A percentile compares a stretch with the other conserved stretches of the same genome.
Evolutionary conservation across 2,329 filamentous ascomycete species (phyloP).

Genomic region (Pseudogymnoascus sp.): DNA sequence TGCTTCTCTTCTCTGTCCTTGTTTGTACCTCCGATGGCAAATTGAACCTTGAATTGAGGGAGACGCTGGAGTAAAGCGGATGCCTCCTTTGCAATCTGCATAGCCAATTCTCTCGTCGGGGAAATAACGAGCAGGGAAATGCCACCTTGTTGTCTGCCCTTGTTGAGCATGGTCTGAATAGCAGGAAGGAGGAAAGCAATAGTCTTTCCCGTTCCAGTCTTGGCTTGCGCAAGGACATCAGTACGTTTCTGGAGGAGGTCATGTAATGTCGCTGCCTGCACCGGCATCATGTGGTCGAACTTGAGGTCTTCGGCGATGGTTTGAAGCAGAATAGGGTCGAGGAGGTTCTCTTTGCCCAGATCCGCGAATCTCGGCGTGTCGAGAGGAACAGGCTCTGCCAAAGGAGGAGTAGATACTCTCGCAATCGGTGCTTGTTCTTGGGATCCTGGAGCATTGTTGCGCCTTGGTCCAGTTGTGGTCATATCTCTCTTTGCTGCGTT

Average conservation of each 20-base stretch:
- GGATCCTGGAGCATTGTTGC: slow-evolving; percentile 5
- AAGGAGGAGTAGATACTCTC: slow-evolving; percentile 29
- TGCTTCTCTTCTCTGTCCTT: slow-evolving; percentile 61
- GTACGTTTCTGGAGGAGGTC: slow-evolving; percentile 63
- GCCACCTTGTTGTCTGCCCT: slow-evolving; percentile 38
- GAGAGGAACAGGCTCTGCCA: slow-evolving; percentile 33
- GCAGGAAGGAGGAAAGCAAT: slow-evolving; percentile 84
- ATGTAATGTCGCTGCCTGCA: slow-evolving; percentile 77
- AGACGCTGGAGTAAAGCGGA: slow-evolving; percentile 29
- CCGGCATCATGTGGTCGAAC: slow-evolving; percentile 83
- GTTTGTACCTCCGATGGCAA: slow-evolving; percentile 85
- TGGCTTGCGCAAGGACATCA: slow-evolving; percentile 77
- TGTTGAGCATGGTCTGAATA: slow-evolving; percentile 59
- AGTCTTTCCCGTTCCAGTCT: slow-evolving; percentile 95
- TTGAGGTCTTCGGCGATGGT: slow-evolving; percentile 65
- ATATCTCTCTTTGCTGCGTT: slow-evolving; percentile 1
- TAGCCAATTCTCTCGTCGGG: slow-evolving; percentile 72
- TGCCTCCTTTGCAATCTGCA: slow-evolving; percentile 77
- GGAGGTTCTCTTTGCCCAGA: slow-evolving; percentile 34
- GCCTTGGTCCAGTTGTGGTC: slow-evolving; percentile 5
- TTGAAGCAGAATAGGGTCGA: slow-evolving; percentile 41
- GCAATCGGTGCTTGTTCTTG: slow-evolving; percentile 4
- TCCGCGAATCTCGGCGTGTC: slow-evolving; percentile 42
- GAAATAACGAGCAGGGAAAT: slow-evolving; percentile 67
- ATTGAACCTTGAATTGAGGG: slow-evolving; percentile 45